Percentiles rank a stretch among this genome's conserved stretches.
phyloP scores from a whole-genome alignment of 2,329 filamentous ascomycete genomes.

The Arthrobotrys entomopaga region DNA sequence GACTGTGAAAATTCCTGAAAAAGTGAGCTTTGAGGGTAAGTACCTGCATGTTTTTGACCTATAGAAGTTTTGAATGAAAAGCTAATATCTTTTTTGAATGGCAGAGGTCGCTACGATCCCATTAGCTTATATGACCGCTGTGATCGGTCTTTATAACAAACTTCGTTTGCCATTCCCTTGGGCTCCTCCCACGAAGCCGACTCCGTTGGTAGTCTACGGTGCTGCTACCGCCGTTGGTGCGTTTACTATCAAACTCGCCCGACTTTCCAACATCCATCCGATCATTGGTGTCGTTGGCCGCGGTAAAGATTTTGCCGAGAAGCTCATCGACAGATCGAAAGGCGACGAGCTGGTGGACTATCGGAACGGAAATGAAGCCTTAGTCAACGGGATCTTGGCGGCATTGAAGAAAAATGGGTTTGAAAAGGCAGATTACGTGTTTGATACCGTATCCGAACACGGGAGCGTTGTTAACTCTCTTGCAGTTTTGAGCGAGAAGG shows the following conservation, averaged over 20 bases:
- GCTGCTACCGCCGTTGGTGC: conserved; percentile 69
- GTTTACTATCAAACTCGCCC: conserved; percentile 70
- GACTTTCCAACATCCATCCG: conserved; percentile 69
- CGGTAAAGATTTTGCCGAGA: conserved; percentile 66
- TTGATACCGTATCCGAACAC: conserved; percentile 70
- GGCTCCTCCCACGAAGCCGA: conserved; percentile 61
- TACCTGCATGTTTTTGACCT: background rate
- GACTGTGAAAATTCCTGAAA: conserved; percentile 68
- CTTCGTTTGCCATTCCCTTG: conserved; percentile 67
- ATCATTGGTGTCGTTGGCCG: conserved; percentile 71
- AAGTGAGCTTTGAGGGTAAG: conserved; percentile 66
- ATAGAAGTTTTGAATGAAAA: background rate
- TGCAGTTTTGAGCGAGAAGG: conserved; percentile 63
- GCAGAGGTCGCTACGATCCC: conserved; percentile 64
- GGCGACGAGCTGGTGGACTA: conserved; percentile 72
- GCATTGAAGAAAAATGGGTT: conserved; percentile 63
- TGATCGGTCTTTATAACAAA: conserved; percentile 65
- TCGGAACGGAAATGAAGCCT: conserved; percentile 67
- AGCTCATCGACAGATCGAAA: conserved; percentile 66
- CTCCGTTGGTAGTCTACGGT: conserved; percentile 63
- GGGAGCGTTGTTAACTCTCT: conserved; percentile 65
- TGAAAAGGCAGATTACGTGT: conserved; percentile 63
- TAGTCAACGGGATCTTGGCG: conserved; percentile 64
- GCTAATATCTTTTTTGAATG: background rate
- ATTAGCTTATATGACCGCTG: conserved; percentile 64